A percentile compares a stretch with the other conserved stretches of the same genome.
These are phyloP conservation scores for Penicillium longicatenatum DNA, from an alignment of 495 filamentous ascomycete species.

Conservation along the genomic window DNA sequence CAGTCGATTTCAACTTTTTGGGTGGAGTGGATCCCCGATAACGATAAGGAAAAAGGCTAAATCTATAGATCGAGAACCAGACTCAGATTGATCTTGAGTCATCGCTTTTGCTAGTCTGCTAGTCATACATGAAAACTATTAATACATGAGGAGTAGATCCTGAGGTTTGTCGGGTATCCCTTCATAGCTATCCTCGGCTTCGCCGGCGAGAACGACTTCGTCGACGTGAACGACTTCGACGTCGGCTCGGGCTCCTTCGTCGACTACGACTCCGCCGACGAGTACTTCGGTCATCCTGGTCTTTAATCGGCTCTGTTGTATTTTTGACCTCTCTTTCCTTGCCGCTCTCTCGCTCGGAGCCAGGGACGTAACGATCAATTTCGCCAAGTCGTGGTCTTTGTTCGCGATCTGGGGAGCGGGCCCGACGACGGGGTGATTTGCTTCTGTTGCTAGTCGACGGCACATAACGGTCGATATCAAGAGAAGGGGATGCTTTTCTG, in stretches of 20 bases:
- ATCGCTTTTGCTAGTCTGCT: constrained; percentile 4
- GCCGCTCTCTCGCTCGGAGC: constrained; percentile 35
- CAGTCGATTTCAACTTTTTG: constrained; percentile 30
- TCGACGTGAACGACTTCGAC: constrained; percentile 20
- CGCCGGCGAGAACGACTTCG: constrained; percentile 19
- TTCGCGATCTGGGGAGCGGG: constrained; percentile 39
- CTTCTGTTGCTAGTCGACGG: constrained; percentile 47
- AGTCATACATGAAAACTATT: constrained; percentile 19
- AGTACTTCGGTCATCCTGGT: constrained; percentile 23
- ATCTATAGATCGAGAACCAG: background rate
- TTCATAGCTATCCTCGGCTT: constrained; percentile 11
- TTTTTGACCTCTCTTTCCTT: constrained; percentile 15
- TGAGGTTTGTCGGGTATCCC: background rate
- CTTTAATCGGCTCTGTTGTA: constrained; percentile 26
- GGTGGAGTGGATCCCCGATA: constrained; percentile 23
- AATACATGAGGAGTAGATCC: background rate
- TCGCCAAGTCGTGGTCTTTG: constrained; percentile 33
- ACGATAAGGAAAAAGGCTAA: constrained; percentile 12
- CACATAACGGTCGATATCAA: constrained; percentile 55
- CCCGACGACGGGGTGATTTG: constrained; percentile 46
- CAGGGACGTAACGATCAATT: constrained; percentile 59
- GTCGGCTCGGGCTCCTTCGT: constrained; percentile 16
- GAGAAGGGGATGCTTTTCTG: constrained; percentile 6
- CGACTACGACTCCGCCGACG: constrained; percentile 19
- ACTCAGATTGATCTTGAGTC: background rate